Conservation (phyloP, 768 basidiomycete species). For the Lactarius hatsudake region DNA sequence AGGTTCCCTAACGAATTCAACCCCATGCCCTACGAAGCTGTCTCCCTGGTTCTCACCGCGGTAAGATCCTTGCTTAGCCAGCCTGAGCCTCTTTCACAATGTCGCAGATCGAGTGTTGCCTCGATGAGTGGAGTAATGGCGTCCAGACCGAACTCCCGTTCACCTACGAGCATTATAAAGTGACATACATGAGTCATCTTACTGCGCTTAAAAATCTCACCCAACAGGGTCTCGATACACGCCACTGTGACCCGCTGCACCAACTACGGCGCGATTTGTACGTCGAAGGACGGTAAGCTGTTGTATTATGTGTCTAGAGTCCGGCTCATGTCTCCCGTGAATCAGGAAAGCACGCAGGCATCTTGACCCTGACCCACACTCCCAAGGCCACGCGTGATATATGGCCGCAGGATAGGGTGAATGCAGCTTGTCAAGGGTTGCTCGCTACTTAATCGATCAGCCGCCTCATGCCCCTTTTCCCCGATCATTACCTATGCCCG, state of each 20-base stretch:
- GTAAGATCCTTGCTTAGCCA: neutral
- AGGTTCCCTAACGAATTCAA: constrained; percentile 10
- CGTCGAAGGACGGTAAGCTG: constrained; percentile 9
- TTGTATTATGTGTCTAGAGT: neutral
- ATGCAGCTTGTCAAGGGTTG: constrained; percentile 2
- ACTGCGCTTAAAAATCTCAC: constrained; percentile 6
- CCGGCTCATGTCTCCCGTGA: neutral
- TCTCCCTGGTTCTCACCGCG: neutral
- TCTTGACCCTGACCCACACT: neutral
- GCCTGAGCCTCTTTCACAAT: neutral
- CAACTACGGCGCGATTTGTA: constrained; percentile 10
- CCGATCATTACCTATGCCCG: too few relatives aligned
- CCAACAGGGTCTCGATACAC: constrained; percentile 9
- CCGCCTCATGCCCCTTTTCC: neutral
- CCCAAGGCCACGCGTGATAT: neutral
- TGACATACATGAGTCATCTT: neutral
- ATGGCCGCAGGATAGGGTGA: constrained; percentile 5
- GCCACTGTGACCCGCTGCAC: constrained; percentile 10
- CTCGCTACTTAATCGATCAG: neutral
- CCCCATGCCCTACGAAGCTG: constrained; percentile 14
- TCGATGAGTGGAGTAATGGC: constrained; percentile 13
- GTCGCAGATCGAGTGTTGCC: constrained; percentile 11
- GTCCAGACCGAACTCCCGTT: neutral
- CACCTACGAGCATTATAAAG: constrained; percentile 8
- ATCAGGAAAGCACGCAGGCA: constrained; percentile 11